Evolutionary conservation across 2,329 filamentous ascomycete species (phyloP).

Genomic region (Monosporascus sp.): DNA sequence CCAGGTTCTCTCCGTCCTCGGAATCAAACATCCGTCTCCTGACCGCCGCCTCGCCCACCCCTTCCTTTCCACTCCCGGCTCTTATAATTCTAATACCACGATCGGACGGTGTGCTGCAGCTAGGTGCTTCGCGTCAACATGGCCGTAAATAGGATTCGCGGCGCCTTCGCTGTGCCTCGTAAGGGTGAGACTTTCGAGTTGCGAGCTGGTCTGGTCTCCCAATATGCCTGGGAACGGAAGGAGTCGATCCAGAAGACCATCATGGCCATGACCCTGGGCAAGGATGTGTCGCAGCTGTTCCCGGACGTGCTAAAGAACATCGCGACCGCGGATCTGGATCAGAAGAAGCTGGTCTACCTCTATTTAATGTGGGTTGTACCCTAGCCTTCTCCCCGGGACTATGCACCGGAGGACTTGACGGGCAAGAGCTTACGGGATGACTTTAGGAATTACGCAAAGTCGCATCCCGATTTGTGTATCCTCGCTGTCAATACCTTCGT

Average conservation of each 20-base stretch:
- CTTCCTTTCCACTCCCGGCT: too few relatives aligned
- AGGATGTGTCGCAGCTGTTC: conserved; percentile 95
- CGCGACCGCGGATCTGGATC: conserved; percentile 86
- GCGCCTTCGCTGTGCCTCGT: conserved; percentile 84
- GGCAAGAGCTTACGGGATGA: conserved; percentile 13
- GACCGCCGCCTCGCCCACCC: not conserved
- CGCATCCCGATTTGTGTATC: conserved; percentile 96
- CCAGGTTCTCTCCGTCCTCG: conserved; percentile 9
- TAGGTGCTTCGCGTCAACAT: conserved; percentile 41
- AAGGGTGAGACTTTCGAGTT: conserved; percentile 99
- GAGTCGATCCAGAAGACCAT: conserved; percentile 99
- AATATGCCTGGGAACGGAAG: conserved; percentile 99
- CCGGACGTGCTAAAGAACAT: conserved; percentile 99
- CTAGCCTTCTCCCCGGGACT: not conserved
- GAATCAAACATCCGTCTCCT: conserved; percentile 1
- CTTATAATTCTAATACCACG: conserved; percentile 9
- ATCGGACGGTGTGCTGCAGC: too few relatives aligned
- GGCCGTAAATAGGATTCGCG: conserved; percentile 94
- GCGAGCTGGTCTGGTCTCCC: conserved; percentile 89
- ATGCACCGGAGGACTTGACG: not conserved
- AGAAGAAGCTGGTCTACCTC: conserved; percentile 98
- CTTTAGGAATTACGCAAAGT: conserved; percentile 95
- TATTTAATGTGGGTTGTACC: conserved; percentile 75
- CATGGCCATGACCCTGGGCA: conserved; percentile 99
- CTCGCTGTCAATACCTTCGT: conserved; percentile 98